Base-by-base conservation (phyloP, 306 rosid genomes). In the Sindora glabra region DNA sequence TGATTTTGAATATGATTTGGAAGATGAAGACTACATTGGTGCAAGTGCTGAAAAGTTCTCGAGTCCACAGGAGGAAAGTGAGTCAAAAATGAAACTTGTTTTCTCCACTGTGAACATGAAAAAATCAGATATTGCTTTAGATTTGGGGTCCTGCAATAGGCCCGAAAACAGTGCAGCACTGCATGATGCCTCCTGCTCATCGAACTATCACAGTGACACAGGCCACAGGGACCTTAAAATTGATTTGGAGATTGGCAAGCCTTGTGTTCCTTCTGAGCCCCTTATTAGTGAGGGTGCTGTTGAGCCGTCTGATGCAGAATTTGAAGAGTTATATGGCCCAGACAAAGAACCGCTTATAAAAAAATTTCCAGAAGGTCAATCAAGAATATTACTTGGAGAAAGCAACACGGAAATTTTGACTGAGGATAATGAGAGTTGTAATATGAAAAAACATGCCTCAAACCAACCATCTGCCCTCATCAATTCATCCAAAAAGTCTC, bases 1-100 rank as follows among this genome's bases (percentile, higher is more conserved):
- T 34, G 97, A 92, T 45, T 92, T 92, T 72, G 99, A 89, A 74
- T 94, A 94, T 62, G 88, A 81, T 69, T 80, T 94, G 77, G 99
- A 82, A 58, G 97, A 80, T 45, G 95, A 86, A 80, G 96, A 86
- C 74, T 89, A 77, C 78, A 75, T 89, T 50, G 94, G 94, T 68
- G 82, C 85, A 14, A 70, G 80, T 36, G 60, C 81, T 53, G 42
- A 74, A 24, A 81, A 78, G 64, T 74, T 76, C 58, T 47, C 77
- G 19, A 80, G 75, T 32, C 55, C 45, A 62, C 86, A 74, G 59
- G 88, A 77, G 60, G 90, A 74, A 69, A 78, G 71, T 32, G 78
- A 68, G 65, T 56, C 97, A 25, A 94, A 89, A 79, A 56, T 94
- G 76, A 89, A 86, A 82, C 78, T 94, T 42, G 70, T 94, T 79